These are phyloP conservation scores for Penicillium sp. DNA, from an alignment of 2,329 filamentous ascomycete species.

Conservation along the genomic window DNA sequence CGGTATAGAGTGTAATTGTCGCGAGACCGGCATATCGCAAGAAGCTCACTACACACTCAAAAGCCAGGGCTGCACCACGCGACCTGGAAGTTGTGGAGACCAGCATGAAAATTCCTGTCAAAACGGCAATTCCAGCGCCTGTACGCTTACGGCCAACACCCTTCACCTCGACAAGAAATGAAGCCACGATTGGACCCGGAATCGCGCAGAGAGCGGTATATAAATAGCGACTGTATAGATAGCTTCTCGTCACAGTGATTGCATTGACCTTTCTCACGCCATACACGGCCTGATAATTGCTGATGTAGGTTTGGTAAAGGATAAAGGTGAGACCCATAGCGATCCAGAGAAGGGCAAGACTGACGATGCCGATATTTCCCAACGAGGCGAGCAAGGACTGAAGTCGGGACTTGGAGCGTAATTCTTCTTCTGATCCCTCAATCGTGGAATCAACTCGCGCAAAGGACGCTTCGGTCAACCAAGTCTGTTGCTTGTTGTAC, in stretches of 20 bases:
- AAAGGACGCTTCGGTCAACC: constrained; percentile 28
- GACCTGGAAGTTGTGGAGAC: constrained; percentile 23
- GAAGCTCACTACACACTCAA: constrained; percentile 27
- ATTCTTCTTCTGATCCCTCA: constrained; percentile 12
- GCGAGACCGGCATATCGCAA: constrained; percentile 23
- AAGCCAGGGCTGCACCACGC: constrained; percentile 18
- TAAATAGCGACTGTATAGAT: constrained; percentile 28
- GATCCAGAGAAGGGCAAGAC: constrained; percentile 25
- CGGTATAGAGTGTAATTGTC: constrained; percentile 26
- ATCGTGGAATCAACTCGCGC: constrained; percentile 29
- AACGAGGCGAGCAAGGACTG: constrained; percentile 14
- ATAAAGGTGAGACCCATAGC: constrained; percentile 26
- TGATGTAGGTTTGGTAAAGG: constrained; percentile 28
- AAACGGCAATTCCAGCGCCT: constrained; percentile 22
- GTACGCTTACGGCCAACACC: constrained; percentile 25
- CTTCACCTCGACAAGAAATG: constrained; percentile 22
- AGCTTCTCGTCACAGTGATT: constrained; percentile 18
- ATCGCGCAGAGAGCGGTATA: constrained; percentile 27
- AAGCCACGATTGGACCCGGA: constrained; percentile 25
- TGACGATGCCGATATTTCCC: constrained; percentile 4
- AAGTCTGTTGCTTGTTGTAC: constrained; percentile 25
- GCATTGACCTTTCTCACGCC: constrained; percentile 21
- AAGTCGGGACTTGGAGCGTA: constrained; percentile 9
- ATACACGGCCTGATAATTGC: constrained; percentile 20
- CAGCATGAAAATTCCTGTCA: constrained; percentile 29